A percentile compares a stretch with the other conserved stretches of the same genome.
These are phyloP conservation scores for Lotus japonicus DNA, from an alignment of 306 rosid genomes.

Conservation along the genomic window DNA sequence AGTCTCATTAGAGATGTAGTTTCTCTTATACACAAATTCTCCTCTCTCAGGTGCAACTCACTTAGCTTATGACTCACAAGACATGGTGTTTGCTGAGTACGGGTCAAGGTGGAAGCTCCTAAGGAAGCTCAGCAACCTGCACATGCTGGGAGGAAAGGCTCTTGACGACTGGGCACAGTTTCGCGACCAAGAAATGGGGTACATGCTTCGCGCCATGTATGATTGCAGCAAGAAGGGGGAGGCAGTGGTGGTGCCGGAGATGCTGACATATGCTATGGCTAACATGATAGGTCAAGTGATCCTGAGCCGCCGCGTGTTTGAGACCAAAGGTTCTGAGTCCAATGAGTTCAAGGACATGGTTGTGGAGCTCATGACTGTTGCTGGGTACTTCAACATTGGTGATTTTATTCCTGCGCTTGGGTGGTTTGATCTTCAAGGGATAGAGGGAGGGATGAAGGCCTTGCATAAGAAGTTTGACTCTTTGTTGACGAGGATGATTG, in stretches of 20 bases:
- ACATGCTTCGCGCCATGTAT: constrained; percentile 13
- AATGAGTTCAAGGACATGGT: constrained; percentile 31
- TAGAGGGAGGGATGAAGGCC: constrained; percentile 4
- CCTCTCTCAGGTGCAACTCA: not conserved
- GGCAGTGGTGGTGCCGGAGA: not conserved
- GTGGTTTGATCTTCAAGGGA: constrained; percentile 16
- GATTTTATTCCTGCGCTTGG: constrained; percentile 19
- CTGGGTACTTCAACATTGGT: constrained; percentile 25
- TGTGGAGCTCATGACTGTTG: constrained; percentile 14
- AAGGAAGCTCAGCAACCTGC: constrained; percentile 17
- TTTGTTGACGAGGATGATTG: constrained; percentile 17
- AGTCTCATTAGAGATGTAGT: too few relatives aligned
- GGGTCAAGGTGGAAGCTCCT: constrained; percentile 22
- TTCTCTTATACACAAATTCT: too few relatives aligned
- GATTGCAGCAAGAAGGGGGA: constrained; percentile 6
- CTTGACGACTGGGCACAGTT: not conserved
- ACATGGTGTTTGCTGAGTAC: constrained; percentile 16
- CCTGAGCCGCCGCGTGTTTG: constrained; percentile 22
- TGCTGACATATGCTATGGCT: constrained; percentile 23
- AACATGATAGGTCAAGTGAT: constrained; percentile 25
- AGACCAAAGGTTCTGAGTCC: constrained; percentile 4
- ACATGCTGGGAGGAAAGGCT: constrained; percentile 28
- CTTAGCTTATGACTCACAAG: constrained; percentile 9
- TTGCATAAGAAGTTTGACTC: constrained; percentile 22
- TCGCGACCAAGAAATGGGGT: constrained; percentile 1